These are phyloP conservation scores for Poa pratensis DNA, from an alignment of 176 grass and related monocot species.

Conservation along the genomic window DNA sequence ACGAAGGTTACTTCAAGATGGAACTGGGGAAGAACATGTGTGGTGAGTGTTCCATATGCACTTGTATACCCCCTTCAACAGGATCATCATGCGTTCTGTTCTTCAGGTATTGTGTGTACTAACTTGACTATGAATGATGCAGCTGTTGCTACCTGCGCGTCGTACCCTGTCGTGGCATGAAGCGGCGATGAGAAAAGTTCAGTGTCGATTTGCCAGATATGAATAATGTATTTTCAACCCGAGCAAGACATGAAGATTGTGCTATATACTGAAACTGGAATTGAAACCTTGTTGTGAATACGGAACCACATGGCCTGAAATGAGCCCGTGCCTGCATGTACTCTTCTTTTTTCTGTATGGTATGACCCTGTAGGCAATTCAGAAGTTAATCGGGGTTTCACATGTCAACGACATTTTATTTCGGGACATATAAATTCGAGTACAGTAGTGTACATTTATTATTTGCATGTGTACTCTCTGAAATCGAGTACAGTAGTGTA, in stretches of 20 bases:
- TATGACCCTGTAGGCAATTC: constrained; percentile 38
- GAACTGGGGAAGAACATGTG: constrained; percentile 99
- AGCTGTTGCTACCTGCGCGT: constrained; percentile 84
- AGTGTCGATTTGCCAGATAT: neutral
- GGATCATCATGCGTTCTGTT: neutral
- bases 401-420: constrained; percentile 25
- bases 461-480: too few relatives aligned
- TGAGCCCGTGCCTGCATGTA: constrained; percentile 36
- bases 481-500: too few relatives aligned
- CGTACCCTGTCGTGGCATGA: constrained; percentile 72
- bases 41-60: constrained; percentile 54
- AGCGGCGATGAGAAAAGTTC: neutral
- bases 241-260: constrained; percentile 42
- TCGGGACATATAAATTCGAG: neutral
- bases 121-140: constrained; percentile 39
- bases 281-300: constrained; percentile 46
- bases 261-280: constrained; percentile 24
- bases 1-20: constrained; percentile 97
- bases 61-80: neutral
- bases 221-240: constrained; percentile 40
- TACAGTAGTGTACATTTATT: too few relatives aligned
- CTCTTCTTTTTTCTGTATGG: constrained; percentile 20
- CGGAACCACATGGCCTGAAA: constrained; percentile 27
- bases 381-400: constrained; percentile 12
- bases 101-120: neutral